Evolutionary conservation across 163 green algal genomes (phyloP).

Genomic region (Chloromonas sp.): DNA sequence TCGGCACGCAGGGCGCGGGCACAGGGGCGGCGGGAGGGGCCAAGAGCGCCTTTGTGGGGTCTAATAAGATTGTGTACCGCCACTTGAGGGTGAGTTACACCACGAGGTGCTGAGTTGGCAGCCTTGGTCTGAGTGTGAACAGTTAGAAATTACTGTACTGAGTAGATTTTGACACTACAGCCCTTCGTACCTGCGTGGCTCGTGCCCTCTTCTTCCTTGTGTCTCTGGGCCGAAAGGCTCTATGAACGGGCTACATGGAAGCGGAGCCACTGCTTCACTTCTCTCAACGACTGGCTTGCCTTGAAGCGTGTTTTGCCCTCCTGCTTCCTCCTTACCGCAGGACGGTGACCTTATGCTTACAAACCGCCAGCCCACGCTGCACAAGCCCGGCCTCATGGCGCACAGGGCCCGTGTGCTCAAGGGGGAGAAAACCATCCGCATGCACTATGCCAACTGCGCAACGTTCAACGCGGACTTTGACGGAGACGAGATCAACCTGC

Average conservation of each 20-base stretch:
- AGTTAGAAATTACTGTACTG: too few relatives aligned
- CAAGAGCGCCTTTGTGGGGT: not conserved
- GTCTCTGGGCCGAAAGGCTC: too few relatives aligned
- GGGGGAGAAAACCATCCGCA: conserved; percentile 93
- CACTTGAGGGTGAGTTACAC: conserved; percentile 53
- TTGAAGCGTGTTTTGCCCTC: too few relatives aligned
- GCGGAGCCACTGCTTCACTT: too few relatives aligned
- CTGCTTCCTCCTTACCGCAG: not conserved
- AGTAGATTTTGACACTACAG: too few relatives aligned
- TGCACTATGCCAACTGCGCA: conserved; percentile 99
- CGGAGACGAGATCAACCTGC: conserved; percentile 99
- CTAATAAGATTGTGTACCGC: conserved; percentile 84
- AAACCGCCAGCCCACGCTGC: conserved; percentile 62
- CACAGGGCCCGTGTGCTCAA: conserved; percentile 80
- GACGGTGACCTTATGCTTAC: conserved; percentile 97
- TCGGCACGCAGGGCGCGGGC: not conserved
- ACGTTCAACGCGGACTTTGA: conserved; percentile 99
- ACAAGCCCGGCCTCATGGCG: conserved; percentile 76
- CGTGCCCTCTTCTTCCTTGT: too few relatives aligned
- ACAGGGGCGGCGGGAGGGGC: not conserved
- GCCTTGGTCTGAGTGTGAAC: too few relatives aligned
- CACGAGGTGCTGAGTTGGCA: too few relatives aligned
- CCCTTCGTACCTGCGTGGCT: too few relatives aligned
- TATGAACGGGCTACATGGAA: too few relatives aligned
- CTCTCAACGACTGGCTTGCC: too few relatives aligned